These are phyloP conservation scores for Pseudozyma sp. DNA, from an alignment of 1,284 basidiomycete genomes.

Conservation along the genomic window DNA sequence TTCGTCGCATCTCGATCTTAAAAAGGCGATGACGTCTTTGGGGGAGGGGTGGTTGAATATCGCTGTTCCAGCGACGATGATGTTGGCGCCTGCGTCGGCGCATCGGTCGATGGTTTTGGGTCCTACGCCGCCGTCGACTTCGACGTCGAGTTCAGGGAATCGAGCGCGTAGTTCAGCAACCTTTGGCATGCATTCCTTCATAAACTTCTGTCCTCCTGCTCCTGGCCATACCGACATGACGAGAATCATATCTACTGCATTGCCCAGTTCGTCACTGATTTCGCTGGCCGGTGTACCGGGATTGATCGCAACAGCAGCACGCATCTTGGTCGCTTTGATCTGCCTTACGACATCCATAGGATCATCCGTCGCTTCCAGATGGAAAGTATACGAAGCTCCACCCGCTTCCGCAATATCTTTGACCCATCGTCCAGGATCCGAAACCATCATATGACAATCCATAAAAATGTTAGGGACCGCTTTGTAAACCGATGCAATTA, in stretches of 20 bases:
- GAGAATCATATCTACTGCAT: constrained; percentile 67
- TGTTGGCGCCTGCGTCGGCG: constrained; percentile 86
- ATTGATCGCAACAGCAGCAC: constrained; percentile 67
- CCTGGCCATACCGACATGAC: constrained; percentile 69
- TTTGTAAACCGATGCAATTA: constrained; percentile 88
- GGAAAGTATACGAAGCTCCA: constrained; percentile 95
- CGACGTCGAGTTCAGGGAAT: constrained; percentile 88
- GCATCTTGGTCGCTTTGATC: constrained; percentile 67
- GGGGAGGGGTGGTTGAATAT: constrained; percentile 87
- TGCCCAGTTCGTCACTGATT: constrained; percentile 65
- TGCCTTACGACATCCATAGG: constrained; percentile 65
- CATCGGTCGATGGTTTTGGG: constrained; percentile 89
- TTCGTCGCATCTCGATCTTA: constrained; percentile 60
- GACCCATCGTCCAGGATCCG: constrained; percentile 95
- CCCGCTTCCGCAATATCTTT: constrained; percentile 94
- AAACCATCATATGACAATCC: constrained; percentile 99
- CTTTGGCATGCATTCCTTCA: constrained; percentile 90
- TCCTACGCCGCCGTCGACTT: constrained; percentile 97
- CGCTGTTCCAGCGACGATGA: constrained; percentile 97
- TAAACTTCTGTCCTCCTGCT: constrained; percentile 92
- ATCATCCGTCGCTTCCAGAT: constrained; percentile 81
- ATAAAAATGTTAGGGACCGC: constrained; percentile 94
- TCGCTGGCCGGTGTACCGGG: constrained; percentile 66
- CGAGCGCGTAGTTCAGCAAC: constrained; percentile 87
- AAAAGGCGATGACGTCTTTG: constrained; percentile 70